phyloP scores from a whole-genome alignment of 768 basidiomycete genomes.

The Russula virescens region DNA sequence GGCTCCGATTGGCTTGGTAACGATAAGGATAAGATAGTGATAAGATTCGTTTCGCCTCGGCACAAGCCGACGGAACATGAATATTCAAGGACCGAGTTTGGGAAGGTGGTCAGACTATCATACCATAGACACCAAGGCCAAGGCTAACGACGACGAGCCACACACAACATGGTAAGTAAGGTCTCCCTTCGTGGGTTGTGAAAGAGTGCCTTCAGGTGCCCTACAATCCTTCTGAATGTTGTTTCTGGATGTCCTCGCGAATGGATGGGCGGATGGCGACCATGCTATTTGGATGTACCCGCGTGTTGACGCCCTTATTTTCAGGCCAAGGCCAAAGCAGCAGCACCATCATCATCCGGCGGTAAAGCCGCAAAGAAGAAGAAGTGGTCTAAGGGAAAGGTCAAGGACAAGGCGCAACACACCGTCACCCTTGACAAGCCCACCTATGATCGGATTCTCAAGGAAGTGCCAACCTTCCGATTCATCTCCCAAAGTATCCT shows the following conservation, averaged over 20 bases:
- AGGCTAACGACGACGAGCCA: slow-evolving; percentile 28
- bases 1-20: no score
- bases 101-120: no score
- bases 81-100: not conserved
- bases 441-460: slow-evolving; percentile 89
- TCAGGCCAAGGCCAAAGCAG: slow-evolving; percentile 60
- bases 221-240: not conserved
- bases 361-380: slow-evolving; percentile 97
- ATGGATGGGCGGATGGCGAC: slow-evolving; percentile 29
- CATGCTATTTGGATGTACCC: slow-evolving; percentile 25
- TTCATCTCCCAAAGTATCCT: slow-evolving; percentile 98
- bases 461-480: slow-evolving; percentile 98
- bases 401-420: slow-evolving; percentile 99
- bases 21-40: no score
- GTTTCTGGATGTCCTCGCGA: slow-evolving; percentile 3
- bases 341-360: slow-evolving; percentile 57
- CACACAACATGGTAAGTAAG: slow-evolving; percentile 32
- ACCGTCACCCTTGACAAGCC: slow-evolving; percentile 91
- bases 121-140: not conserved
- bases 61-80: no score
- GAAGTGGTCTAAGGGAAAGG: slow-evolving; percentile 99
- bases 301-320: slow-evolving; percentile 13
- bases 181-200: slow-evolving; percentile 1
- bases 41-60: no score
- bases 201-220: not conserved